A percentile compares a stretch with the other conserved stretches of the same genome.
phyloP scores from a whole-genome alignment of 208 protist species.

The Acanthamoeba sp. region DNA sequence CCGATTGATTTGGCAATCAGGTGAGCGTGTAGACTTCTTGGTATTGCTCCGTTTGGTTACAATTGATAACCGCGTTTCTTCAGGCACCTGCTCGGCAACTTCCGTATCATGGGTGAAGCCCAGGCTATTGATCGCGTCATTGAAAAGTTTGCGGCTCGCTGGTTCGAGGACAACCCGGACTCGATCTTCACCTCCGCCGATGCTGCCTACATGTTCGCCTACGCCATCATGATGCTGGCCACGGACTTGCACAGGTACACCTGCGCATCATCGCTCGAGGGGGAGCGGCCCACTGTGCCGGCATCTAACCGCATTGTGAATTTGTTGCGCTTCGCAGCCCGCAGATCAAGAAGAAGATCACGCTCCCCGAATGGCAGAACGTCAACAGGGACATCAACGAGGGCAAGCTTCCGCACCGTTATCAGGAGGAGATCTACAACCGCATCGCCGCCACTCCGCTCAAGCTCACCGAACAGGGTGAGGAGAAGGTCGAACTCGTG shows the following conservation, averaged over 20 bases:
- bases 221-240: conserved; percentile 99
- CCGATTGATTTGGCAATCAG: conserved; percentile 91
- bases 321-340: conserved; percentile 85
- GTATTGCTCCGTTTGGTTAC: not conserved
- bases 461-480: conserved; percentile 90
- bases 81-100: conserved; percentile 90
- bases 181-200: conserved; percentile 89
- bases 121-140: conserved; percentile 96
- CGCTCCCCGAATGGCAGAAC: conserved; percentile 93
- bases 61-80: conserved; percentile 85
- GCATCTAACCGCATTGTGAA: not conserved
- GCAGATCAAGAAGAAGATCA: conserved; percentile 96
- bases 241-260: conserved; percentile 96
- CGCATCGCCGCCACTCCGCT: conserved; percentile 94
- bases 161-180: conserved; percentile 87
- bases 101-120: conserved; percentile 94
- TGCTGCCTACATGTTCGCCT: conserved; percentile 96
- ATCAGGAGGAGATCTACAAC: conserved; percentile 94
- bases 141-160: conserved; percentile 95
- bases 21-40: not conserved
- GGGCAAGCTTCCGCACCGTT: conserved; percentile 92
- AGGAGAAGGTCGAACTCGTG: not conserved
- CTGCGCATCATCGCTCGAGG: not conserved
- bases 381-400: conserved; percentile 98
- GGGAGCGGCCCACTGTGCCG: not conserved